phyloP scores from a whole-genome alignment of 2,329 filamentous ascomycete species.

The Pestalotiopsis sp. region DNA sequence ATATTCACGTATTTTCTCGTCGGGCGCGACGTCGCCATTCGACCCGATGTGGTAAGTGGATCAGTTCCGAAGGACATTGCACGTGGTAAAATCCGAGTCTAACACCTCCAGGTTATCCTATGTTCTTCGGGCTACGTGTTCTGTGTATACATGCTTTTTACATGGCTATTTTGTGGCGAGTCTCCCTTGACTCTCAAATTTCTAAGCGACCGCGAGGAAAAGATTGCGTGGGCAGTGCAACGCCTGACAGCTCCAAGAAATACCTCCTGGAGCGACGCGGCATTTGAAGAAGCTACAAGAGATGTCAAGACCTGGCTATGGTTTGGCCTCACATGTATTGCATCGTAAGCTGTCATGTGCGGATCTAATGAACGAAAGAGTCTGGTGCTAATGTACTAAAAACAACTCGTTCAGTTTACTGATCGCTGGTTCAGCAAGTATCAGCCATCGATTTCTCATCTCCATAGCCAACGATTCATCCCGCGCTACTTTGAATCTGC shows the following conservation, averaged over 20 bases:
- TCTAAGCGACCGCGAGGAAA: not conserved
- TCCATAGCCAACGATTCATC: not conserved
- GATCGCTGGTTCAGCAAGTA: not conserved
- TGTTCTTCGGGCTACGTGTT: not conserved
- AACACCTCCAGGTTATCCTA: not conserved
- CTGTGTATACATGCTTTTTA: not conserved
- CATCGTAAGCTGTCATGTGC: not conserved
- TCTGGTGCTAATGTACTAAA: not conserved
- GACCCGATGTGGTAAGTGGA: not conserved
- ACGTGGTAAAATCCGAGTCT: not conserved
- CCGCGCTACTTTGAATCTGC: not conserved
- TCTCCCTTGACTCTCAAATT: not conserved
- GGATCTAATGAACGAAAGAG: not conserved
- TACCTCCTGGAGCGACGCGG: not conserved
- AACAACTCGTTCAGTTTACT: not conserved
- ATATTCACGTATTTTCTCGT: not conserved
- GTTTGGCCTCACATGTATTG: not conserved
- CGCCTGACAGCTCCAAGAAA: slow-evolving; percentile 5
- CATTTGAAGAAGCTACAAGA: not conserved
- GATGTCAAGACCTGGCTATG: not conserved
- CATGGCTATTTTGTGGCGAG: not conserved
- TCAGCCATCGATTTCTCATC: not conserved
- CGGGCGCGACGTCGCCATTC: not conserved
- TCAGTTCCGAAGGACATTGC: not conserved
- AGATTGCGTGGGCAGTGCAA: not conserved